These are phyloP conservation scores for Penicillium sclerotiorum DNA, from an alignment of 2,329 filamentous ascomycete genomes.

Conservation along the genomic window DNA sequence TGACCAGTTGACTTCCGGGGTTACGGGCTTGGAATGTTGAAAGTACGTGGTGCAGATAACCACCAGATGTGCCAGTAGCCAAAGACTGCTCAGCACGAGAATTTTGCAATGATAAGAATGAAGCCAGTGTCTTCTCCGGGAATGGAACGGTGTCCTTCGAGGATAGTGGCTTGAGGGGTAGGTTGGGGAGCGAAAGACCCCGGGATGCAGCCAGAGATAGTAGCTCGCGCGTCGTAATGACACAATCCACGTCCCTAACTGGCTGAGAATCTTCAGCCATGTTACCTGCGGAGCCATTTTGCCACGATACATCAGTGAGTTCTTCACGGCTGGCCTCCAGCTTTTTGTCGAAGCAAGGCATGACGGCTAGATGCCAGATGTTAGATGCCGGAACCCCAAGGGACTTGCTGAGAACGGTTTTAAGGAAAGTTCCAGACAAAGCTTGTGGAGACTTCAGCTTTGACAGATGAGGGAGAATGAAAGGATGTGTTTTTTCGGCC, in stretches of 20 bases:
- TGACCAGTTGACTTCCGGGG: conserved; percentile 71
- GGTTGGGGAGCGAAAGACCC: conserved; percentile 71
- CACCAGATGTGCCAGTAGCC: conserved; percentile 78
- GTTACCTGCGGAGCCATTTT: conserved; percentile 25
- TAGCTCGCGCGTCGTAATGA: conserved; percentile 94
- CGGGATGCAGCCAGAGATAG: conserved; percentile 84
- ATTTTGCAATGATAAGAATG: conserved; percentile 71
- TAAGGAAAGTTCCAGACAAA: conserved; percentile 83
- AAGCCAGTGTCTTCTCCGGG: conserved; percentile 69
- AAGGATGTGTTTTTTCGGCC: conserved; percentile 96
- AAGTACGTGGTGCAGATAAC: conserved; percentile 84
- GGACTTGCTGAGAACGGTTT: conserved; percentile 75
- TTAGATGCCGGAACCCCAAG: conserved; percentile 73
- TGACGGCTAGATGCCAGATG: conserved; percentile 93
- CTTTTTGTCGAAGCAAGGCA: conserved; percentile 99
- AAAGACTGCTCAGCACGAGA: conserved; percentile 45
- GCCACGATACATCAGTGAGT: conserved; percentile 79
- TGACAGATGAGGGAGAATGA: conserved; percentile 88
- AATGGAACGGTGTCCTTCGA: conserved; percentile 59
- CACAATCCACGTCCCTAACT: conserved; percentile 91
- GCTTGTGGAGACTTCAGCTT: conserved; percentile 93
- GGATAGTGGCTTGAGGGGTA: conserved; percentile 63
- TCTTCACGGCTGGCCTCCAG: conserved; percentile 93
- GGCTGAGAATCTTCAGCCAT: conserved; percentile 44
- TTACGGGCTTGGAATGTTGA: conserved; percentile 70